Base-by-base conservation (phyloP, 495 filamentous ascomycete genomes). In the Penicillium tannophilum region DNA sequence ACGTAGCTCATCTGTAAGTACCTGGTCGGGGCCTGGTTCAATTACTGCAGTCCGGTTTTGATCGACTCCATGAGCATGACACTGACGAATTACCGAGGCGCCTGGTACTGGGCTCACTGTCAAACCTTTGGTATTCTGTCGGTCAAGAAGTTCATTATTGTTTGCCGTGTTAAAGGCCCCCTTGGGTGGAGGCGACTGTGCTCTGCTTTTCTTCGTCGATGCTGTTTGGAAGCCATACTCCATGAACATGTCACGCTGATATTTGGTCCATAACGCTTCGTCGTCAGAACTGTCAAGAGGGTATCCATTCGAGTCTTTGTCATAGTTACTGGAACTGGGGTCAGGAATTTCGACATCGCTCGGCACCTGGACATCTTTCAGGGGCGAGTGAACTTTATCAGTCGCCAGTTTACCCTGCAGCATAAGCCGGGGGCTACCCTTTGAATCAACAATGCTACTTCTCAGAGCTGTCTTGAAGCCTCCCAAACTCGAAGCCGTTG, bases 341-440 rank as follows among this genome's bases (percentile, higher is more conserved):
- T 57, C 51, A 14, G 42, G 30, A 1, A 52, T 45, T 12, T 44
- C 28, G 16, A 24, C 30, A 52, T 35, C 43, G 20, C 19, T 59
- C 19, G 35, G 31, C n/a, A 56, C 23, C 35, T n/a, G 49, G 17
- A 53, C 54, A 19, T 35, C 20, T 20, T 63, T 26, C 12, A 52
- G 20, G 8, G 31, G 30, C 9, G 43, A 9, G 23, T 43, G 43
- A 42, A 28, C 24, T n/a, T 6, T 7, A 46, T 46, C 20, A 26
- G 24, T 36, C 11, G 14, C 26, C 19, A 42, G 55, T 11, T 24
- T 42, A 14, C 19, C 39, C 31, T 50, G 45, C 1, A 41, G 52
- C 11, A 60, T 31, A 12, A 67, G 57, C 39, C 63, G 62, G 20
- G 71, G 71, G 44, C 71, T 74, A 23, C 71, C 71, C 49, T 72